Evolutionary conservation across 129 eudicot species (phyloP), one percentile per base, ranked within the genome.

Genomic region (Pseudognaphalium luteoalbum): DNA sequence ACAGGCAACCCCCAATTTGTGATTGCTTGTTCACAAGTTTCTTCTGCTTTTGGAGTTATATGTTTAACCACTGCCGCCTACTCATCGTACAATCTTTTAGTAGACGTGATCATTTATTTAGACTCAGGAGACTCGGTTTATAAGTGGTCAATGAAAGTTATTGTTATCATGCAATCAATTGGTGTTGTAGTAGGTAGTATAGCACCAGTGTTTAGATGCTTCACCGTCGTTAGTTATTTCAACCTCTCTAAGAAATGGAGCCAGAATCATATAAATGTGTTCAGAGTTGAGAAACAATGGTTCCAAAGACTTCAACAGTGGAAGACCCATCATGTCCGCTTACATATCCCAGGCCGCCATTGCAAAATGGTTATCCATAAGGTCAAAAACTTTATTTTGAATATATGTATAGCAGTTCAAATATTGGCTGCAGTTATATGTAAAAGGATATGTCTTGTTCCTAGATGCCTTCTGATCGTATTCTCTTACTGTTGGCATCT

Each of bases 261-360:
- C 22, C 19, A 17, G 28, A 57, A 57, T 3, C 63, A 57, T 57
- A 7, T 57, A 57, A 19, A 57, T 17, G 63, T 19, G 11, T 57
- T 57, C 3, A 57, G 62, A 56, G 62, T 56, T 20, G 62, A 56
- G 62, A 20, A 20, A 56, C 62, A 56, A 16, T 56, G 62, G 63
- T 7, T 9, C 63, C 25, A 57, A 57, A 57, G 11, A 12, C 63
- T 57, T 57, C 29, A 9, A 1, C 29, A 57, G 28, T 57, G 14
- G 62, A 57, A 57, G 3, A 12, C 12, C 4, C 19, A 3, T 17
- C 28, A 57, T 57, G 28, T 57, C 3, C 28, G 1, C 5, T 57
- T 29, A 57, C 63, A 56, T 56, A 56, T 56, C 62, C 62, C 11
- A 19, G 63, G 63, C 29, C 63, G 63, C 63, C 63, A 5, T 57